Conservation (phyloP, 495 filamentous ascomycete genomes). For the Hypoxylon rickii region DNA sequence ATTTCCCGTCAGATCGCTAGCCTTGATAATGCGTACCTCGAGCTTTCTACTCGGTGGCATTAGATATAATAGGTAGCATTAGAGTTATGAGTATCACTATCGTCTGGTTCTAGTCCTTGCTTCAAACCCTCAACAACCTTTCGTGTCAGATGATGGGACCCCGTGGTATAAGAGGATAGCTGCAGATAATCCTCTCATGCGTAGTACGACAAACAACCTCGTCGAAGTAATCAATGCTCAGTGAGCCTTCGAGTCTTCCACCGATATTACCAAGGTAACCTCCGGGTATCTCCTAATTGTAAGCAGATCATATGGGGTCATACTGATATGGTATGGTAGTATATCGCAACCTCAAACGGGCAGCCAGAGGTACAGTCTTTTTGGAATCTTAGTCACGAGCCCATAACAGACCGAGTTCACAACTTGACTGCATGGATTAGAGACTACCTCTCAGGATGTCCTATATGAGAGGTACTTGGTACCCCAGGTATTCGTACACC, state of each 20-base stretch:
- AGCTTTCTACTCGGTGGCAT: no score
- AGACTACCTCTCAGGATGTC: slow-evolving; percentile 1
- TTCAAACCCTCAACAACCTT: slow-evolving; percentile 1
- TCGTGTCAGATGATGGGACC: slow-evolving; percentile 11
- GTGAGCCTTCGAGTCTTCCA: slow-evolving; percentile 13
- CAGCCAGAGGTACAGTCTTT: background rate
- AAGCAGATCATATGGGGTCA: slow-evolving; percentile 18
- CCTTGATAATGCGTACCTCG: no score
- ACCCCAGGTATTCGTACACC: slow-evolving; percentile 11
- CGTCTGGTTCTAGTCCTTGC: background rate
- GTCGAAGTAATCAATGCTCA: slow-evolving; percentile 13
- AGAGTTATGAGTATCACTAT: slow-evolving; percentile 5
- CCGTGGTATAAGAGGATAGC: slow-evolving; percentile 13
- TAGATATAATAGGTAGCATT: no score
- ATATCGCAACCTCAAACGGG: slow-evolving; percentile 9
- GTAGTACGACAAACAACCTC: slow-evolving; percentile 7
- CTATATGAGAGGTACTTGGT: no score
- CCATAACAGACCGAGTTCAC: slow-evolving; percentile 8
- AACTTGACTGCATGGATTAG: slow-evolving; percentile 10
- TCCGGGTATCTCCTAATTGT: slow-evolving; percentile 23
- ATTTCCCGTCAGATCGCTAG: slow-evolving; percentile 21
- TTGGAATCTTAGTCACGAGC: slow-evolving; percentile 19
- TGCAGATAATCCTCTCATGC: slow-evolving; percentile 2
- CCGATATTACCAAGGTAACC: slow-evolving; percentile 22
- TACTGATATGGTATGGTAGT: slow-evolving; percentile 17